Evolutionary conservation across 2,329 filamentous ascomycete genomes (phyloP), one percentile per base, ranked within the genome.

Genomic region (Fusarium subglutinans): DNA sequence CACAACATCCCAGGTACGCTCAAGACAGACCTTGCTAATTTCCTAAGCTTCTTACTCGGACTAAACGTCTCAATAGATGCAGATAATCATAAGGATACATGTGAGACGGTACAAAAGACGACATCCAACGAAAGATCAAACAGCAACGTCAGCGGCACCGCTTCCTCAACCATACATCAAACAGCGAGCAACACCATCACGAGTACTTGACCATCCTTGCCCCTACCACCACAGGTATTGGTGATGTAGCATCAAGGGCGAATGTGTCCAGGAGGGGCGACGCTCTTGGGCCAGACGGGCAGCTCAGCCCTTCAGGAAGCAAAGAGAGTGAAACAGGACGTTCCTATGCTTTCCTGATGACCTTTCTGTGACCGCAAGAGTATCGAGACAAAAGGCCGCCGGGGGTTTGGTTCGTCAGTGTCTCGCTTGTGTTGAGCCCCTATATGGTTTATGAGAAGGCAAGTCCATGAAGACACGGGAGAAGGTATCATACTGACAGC

Each of bases 201-300:
- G 1, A 10, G 26, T 15, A 14, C 30, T 12, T n/a, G 6, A 3
- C 2, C 10, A 22, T 15, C 4, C 8, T n/a, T 26, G 8, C 26
- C 2, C 20, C 22, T 7, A 6, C 22, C 2, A 0, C 7, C 20
- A 35, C 1, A 12, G 13, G 1, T 7, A 22, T 17, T 37, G 4
- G 30, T 37, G 20, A 15, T n/a, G 5, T 7, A 22, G 24, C 11
- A 50, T 11, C 20, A 38, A 28, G 18, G 13, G 18, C 24, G 12
- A 30, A 22, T 13, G 2, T 20, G 6, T 38, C 30, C 33, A 37
- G 20, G 11, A 6, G 26, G 12, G 9, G 12, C 11, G 22, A 18
- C 14, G 11, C 28, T 22, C 26, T 40, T 24, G 9, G 9, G 37
- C 50, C 12, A 37, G 18, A 15, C 26, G 14, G 22, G 12, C 38